These are phyloP conservation scores for Penicillium parvum DNA, from an alignment of 495 filamentous ascomycete species.

Conservation along the genomic window DNA sequence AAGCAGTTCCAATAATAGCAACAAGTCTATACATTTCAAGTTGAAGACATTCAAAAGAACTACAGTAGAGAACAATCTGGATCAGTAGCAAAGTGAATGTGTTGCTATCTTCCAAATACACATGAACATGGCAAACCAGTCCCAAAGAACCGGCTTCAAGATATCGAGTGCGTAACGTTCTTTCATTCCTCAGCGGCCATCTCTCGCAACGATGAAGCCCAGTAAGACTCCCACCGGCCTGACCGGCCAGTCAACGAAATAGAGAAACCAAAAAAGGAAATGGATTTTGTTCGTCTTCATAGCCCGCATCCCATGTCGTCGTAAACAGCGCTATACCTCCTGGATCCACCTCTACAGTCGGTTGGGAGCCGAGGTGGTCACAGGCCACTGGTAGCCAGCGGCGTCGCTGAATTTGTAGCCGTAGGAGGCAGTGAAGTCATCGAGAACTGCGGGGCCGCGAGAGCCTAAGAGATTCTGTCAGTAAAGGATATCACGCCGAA, in stretches of 20 bases:
- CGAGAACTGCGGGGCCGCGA: constrained; percentile 90
- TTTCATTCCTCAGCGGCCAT: constrained; percentile 17
- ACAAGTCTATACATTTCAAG: background rate
- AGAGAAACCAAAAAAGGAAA: constrained; percentile 12
- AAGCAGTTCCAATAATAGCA: constrained; percentile 10
- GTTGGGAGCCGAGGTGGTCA: constrained; percentile 60
- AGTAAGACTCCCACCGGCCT: constrained; percentile 14
- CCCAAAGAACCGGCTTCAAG: background rate
- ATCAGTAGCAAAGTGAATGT: too few relatives aligned
- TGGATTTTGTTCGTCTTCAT: constrained; percentile 28
- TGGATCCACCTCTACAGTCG: constrained; percentile 65
- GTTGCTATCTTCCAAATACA: too few relatives aligned
- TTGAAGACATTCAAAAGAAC: background rate
- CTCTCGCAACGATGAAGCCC: constrained; percentile 1
- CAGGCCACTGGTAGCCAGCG: constrained; percentile 91
- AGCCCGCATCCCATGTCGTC: constrained; percentile 21
- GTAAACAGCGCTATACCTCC: constrained; percentile 18
- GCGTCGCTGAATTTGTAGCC: constrained; percentile 99
- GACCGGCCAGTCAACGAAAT: constrained; percentile 6
- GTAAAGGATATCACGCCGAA: background rate
- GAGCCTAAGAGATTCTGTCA: constrained; percentile 57
- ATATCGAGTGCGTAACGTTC: constrained; percentile 10
- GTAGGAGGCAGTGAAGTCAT: constrained; percentile 96
- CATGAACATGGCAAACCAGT: too few relatives aligned
- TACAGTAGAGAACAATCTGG: too few relatives aligned